Percentiles rank a stretch among this genome's conserved stretches.
Evolutionary conservation across 1,284 basidiomycete species (phyloP).

Genomic region (Moesziomyces parantarcticus): DNA sequence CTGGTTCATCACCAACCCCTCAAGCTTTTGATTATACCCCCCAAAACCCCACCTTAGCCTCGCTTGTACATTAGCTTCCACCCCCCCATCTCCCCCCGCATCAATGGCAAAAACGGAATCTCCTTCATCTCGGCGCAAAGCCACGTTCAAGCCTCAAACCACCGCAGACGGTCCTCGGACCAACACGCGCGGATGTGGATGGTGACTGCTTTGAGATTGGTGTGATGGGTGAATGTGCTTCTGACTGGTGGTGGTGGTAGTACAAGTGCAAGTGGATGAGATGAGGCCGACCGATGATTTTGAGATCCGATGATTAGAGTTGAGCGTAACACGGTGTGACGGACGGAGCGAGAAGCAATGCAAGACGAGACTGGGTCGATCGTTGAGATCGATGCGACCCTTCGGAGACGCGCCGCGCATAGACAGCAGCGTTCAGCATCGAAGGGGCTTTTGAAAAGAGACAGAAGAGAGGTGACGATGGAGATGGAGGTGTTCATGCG

Average conservation of each 20-base stretch:
- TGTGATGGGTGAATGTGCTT: conserved; percentile 1
- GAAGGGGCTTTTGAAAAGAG: conserved; percentile 2
- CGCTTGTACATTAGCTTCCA: not conserved
- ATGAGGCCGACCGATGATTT: not conserved
- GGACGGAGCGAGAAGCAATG: conserved; percentile 2
- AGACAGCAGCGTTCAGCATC: conserved; percentile 13
- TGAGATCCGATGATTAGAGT: conserved; percentile 18
- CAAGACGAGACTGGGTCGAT: conserved; percentile 5
- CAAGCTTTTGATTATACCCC: conserved; percentile 12
- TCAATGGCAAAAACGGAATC: not conserved
- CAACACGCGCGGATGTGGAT: not conserved
- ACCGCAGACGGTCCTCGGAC: too few relatives aligned
- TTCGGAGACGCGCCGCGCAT: conserved; percentile 20
- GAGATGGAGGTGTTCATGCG: conserved; percentile 1
- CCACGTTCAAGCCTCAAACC: too few relatives aligned
- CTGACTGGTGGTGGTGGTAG: conserved; percentile 7
- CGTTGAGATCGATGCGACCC: conserved; percentile 24
- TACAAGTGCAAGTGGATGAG: conserved; percentile 10
- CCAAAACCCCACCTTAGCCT: not conserved
- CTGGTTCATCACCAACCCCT: conserved; percentile 5
- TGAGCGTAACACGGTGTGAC: conserved; percentile 18
- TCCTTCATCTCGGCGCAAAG: not conserved
- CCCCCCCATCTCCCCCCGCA: not conserved
- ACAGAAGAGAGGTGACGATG: not conserved
- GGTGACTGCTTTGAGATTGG: not conserved